Evolutionary conservation across 2,329 filamentous ascomycete genomes (phyloP), one percentile per base, ranked within the genome.

Genomic region (Phoma sp.): DNA sequence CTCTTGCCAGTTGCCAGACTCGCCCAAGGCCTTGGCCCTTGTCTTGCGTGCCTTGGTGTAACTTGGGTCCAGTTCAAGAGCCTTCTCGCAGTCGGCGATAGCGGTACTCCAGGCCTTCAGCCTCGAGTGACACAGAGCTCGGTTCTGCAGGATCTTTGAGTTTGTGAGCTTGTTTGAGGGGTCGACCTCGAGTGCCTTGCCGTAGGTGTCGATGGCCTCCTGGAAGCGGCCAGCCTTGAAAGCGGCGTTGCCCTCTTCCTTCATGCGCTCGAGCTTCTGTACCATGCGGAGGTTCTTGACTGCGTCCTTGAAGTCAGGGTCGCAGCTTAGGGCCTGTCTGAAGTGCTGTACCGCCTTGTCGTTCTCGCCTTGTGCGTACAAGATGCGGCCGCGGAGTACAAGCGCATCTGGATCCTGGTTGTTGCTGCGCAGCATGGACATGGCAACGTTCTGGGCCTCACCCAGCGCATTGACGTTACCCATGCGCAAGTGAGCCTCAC

Each of bases 21-120:
- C 87, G 19, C 92, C 93, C 17, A 94, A 80, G 0, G 93, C 94
- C 75, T 94, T 97, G 57, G 95, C 95, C 75, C 93, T 92, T 53
- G 94, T 96, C 81, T 95, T 96, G 70, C 91, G 88, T 2, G 94
- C 95, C 80, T 98, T 98, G 67, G 84, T 82, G 79, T 98, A 99
- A 36, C 83, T 81, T 1, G 92, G 87, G 65, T 99, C 95, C 13
- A 98, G 84, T 64, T 85, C 82, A 59, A 96, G 83, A 22, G 95
- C 95, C 58, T 85, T 85, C 62, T 94, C 92, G 74, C 92, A 96
- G 79, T 99, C 95, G 10, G 83, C 82, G 62, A 97, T 89, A 25
- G 95, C 93, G 19, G 85, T 84, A 22, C 89, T 86, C 76, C 88
- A 96, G 65, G 93, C 85, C 83, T 95, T 96, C 48, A 96, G 83